Conservation (phyloP, 1,284 basidiomycete species). For the Retiboletus fuscus region DNA sequence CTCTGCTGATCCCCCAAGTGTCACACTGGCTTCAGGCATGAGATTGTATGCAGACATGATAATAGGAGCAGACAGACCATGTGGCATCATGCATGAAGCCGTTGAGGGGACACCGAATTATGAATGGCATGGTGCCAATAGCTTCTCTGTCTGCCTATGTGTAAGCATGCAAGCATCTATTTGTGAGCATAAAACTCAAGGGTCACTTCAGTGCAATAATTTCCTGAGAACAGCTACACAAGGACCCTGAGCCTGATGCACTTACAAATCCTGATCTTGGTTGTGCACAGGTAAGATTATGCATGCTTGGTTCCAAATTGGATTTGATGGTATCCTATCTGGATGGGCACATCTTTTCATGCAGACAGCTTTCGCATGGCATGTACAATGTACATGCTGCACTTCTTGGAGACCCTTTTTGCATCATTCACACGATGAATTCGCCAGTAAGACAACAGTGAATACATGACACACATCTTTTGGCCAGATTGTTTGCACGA, state of each 20-base stretch:
- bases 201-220: constrained; percentile 48
- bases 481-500: constrained; percentile 23
- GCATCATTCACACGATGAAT: constrained; percentile 5
- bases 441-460: constrained; percentile 30
- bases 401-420: background rate
- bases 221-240: constrained; percentile 48
- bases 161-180: constrained; percentile 18
- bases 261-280: constrained; percentile 40
- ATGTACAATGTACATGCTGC: constrained; percentile 14
- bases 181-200: constrained; percentile 10
- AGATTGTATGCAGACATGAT: constrained; percentile 49
- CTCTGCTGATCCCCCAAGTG: constrained; percentile 42
- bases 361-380: constrained; percentile 45
- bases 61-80: constrained; percentile 53
- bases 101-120: constrained; percentile 34
- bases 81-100: constrained; percentile 35
- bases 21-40: constrained; percentile 48
- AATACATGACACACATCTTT: constrained; percentile 37
- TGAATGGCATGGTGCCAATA: constrained; percentile 46
- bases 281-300: constrained; percentile 38
- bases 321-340: constrained; percentile 50
- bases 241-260: constrained; percentile 47
- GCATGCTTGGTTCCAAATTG: background rate
- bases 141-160: constrained; percentile 36
- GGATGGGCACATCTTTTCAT: constrained; percentile 50